Evolutionary conservation across 331 rosid species (phyloP).

Genomic region (Rosa hybrid): DNA sequence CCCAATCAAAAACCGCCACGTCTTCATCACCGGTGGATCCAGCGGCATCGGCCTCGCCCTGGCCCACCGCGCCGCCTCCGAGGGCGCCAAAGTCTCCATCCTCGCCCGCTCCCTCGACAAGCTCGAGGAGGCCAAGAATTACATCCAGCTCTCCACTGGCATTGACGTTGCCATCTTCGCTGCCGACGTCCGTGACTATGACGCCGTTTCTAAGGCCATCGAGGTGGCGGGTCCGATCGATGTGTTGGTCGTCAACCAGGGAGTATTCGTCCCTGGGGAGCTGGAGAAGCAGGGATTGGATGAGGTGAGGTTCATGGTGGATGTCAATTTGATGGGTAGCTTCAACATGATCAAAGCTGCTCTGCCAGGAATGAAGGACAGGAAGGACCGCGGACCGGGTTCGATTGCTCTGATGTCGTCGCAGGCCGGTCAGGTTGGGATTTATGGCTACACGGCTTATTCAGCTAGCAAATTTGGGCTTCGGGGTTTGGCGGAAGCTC

Average conservation of each 20-base stretch:
- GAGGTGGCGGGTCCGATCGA: slow-evolving; percentile 79
- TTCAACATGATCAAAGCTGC: slow-evolving; percentile 86
- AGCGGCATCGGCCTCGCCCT: slow-evolving; percentile 93
- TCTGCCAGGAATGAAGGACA: slow-evolving; percentile 61
- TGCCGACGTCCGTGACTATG: slow-evolving; percentile 78
- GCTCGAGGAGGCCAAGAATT: slow-evolving; percentile 68
- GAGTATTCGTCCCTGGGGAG: slow-evolving; percentile 69
- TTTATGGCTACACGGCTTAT: slow-evolving; percentile 88
- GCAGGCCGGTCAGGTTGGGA: slow-evolving; percentile 97
- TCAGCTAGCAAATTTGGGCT: slow-evolving; percentile 91
- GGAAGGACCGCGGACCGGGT: slow-evolving; percentile 56
- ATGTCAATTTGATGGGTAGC: slow-evolving; percentile 79
- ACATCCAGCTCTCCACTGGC: slow-evolving; percentile 68
- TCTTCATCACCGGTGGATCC: slow-evolving; percentile 93
- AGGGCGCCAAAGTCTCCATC: slow-evolving; percentile 86
- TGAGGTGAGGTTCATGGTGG: slow-evolving; percentile 76
- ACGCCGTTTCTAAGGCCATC: slow-evolving; percentile 52
- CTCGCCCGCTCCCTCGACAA: slow-evolving; percentile 64
- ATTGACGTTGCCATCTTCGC: slow-evolving; percentile 59
- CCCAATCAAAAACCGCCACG: slow-evolving; percentile 82
- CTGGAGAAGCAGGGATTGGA: slow-evolving; percentile 75
- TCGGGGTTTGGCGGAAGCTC: slow-evolving; percentile 83
- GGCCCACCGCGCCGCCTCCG: slow-evolving; percentile 71
- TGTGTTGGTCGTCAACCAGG: slow-evolving; percentile 74
- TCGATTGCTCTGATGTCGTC: slow-evolving; percentile 86